Evolutionary conservation across 257 asterid genomes (phyloP), one percentile per base, ranked within the genome.

Genomic region (Buddleja alternifolia): DNA sequence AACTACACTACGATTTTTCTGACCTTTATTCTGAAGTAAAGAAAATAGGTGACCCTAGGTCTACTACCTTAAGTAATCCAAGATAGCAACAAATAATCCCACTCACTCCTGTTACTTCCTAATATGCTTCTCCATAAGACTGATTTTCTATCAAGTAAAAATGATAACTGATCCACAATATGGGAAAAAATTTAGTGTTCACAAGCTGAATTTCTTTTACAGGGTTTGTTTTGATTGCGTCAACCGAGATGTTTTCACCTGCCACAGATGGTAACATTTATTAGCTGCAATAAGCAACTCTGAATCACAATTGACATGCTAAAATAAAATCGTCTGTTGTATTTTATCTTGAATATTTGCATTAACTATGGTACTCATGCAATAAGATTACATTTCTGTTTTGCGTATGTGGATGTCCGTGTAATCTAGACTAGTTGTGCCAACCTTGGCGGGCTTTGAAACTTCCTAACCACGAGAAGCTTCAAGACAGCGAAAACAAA

Each of bases 231-330:
- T 84, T 40, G 86, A 84, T 32, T 81, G 79, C 78, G 81, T 70
- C 65, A 84, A 76, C 73, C 86, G 73, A 20, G 86, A 81, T 44
- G 89, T 85, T 23, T 86, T 84, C 48, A 81, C 83, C 86, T 84
- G 85, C 60, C 56, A 66, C 34, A 51, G 54, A 62, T 67, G 42
- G 44, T 19, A 67, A 20, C 48, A 58, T 15, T 52, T 16, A 60
- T 12, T 40, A 41, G 47, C 20, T 15, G 39, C 15, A 60, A 14
- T 39, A 39, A 42, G 42, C 29, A 41, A 42, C 11, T 23, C 40
- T 23, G 15, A 8, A 10, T 17, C 4, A 20, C 2, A 11, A 53
- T 2, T 20, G 8, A 8, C 12, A 1, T 11, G 16, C 60, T 23
- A 53, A 44, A 42, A 60, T 36, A 20, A n/a, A 36, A 58, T 23